These are phyloP conservation scores for Paracoccidioides brasiliensis DNA, from an alignment of 2,329 filamentous ascomycete species.

Conservation along the genomic window DNA sequence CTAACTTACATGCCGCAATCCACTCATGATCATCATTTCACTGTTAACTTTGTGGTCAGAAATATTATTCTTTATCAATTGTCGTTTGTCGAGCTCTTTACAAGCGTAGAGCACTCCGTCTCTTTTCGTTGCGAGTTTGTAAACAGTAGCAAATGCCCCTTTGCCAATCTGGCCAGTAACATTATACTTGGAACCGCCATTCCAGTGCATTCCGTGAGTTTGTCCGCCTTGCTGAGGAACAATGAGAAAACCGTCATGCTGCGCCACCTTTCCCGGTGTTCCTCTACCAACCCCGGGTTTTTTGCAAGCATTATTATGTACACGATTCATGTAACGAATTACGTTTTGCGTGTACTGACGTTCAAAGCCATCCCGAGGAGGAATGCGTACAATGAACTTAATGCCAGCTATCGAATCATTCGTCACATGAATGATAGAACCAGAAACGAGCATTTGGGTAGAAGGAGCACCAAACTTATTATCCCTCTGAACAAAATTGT, in stretches of 20 bases:
- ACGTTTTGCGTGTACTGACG: slow-evolving; percentile 57
- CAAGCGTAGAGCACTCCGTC: slow-evolving; percentile 76
- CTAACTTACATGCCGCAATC: slow-evolving; percentile 60
- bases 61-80: slow-evolving; percentile 84
- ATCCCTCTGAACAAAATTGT: slow-evolving; percentile 47
- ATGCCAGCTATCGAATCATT: slow-evolving; percentile 46
- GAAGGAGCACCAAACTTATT: slow-evolving; percentile 27
- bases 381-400: slow-evolving; percentile 75
- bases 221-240: slow-evolving; percentile 17
- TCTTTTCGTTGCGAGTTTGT: slow-evolving; percentile 74
- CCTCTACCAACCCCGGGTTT: slow-evolving; percentile 3
- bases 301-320: slow-evolving; percentile 15
- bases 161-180: slow-evolving; percentile 71
- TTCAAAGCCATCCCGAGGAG: slow-evolving; percentile 57
- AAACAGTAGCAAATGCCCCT: slow-evolving; percentile 88
- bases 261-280: neutral
- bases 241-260: slow-evolving; percentile 5
- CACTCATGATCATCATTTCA: slow-evolving; percentile 92
- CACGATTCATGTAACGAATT: slow-evolving; percentile 46
- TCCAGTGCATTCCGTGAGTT: slow-evolving; percentile 59
- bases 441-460: slow-evolving; percentile 55
- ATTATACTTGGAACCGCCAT: slow-evolving; percentile 73
- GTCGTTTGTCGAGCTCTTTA: slow-evolving; percentile 87
- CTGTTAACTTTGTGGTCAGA: slow-evolving; percentile 88
- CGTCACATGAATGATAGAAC: slow-evolving; percentile 59